Evolutionary conservation across 257 asterid species (phyloP).

Genomic region (Anisodus acutangulus): DNA sequence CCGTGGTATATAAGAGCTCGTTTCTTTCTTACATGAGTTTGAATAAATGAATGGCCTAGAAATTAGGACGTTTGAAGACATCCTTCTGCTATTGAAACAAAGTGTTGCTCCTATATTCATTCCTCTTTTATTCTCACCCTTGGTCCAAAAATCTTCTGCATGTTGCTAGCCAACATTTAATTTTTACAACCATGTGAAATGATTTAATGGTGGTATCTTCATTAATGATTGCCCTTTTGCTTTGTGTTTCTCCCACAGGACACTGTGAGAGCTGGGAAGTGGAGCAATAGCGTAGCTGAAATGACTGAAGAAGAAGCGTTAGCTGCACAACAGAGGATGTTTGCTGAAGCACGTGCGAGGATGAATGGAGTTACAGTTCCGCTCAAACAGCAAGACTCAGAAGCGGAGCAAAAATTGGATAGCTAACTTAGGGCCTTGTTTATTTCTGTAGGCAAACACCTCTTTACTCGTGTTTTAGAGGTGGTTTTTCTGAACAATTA

Average conservation of each 20-base stretch:
- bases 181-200: not conserved
- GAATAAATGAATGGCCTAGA: not conserved
- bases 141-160: not conserved
- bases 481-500: too few relatives aligned
- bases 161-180: not conserved
- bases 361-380: conserved; percentile 81
- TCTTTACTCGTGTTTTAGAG: not conserved
- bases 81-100: not conserved
- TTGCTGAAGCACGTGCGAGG: conserved; percentile 96
- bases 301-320: conserved; percentile 95
- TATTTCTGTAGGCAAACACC: not conserved
- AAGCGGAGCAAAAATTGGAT: conserved; percentile 2
- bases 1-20: conserved; percentile 50
- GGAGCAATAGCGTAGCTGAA: conserved; percentile 77
- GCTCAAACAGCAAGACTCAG: conserved; percentile 55
- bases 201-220: not conserved
- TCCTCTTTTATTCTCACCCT: not conserved
- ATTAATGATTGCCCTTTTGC: not conserved
- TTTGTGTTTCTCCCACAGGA: conserved; percentile 52
- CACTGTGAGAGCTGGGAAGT: conserved; percentile 73
- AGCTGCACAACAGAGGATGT: conserved; percentile 95
- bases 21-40: conserved; percentile 3
- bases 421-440: conserved; percentile 9
- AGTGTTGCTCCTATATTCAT: not conserved
- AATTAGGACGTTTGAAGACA: not conserved